Conservation (phyloP, 768 basidiomycete genomes). For the Tephrocybe sp. region DNA sequence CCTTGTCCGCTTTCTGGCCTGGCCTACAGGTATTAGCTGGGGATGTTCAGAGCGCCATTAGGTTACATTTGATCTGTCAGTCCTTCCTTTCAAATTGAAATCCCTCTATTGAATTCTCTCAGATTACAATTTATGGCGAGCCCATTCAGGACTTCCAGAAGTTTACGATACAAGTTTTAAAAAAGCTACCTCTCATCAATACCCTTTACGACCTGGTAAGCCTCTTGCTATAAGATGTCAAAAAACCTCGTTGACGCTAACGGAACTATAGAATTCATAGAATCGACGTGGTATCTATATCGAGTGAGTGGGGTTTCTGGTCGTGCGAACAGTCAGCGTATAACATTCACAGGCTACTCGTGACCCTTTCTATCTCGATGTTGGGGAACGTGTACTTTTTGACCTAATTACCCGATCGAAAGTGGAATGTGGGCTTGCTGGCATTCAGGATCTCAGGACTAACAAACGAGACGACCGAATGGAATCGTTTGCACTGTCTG, state of each 20-base stretch:
- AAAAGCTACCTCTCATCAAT: conserved; percentile 72
- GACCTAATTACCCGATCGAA: conserved; percentile 76
- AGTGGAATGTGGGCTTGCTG: conserved; percentile 84
- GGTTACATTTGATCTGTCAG: conserved; percentile 86
- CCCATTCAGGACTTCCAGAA: conserved; percentile 88
- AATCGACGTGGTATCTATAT: conserved; percentile 96
- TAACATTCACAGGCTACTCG: conserved; percentile 67
- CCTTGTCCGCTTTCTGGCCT: conserved; percentile 96
- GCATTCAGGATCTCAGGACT: conserved; percentile 75
- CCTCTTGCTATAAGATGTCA: too few relatives aligned
- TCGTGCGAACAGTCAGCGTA: background rate
- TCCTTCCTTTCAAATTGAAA: background rate
- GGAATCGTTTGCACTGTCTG: conserved; percentile 96
- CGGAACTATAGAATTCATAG: conserved; percentile 91
- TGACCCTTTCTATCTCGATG: conserved; percentile 90
- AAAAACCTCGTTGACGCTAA: too few relatives aligned
- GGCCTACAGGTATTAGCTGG: conserved; percentile 88
- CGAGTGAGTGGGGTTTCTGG: conserved; percentile 49
- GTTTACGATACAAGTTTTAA: conserved; percentile 82
- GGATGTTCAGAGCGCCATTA: conserved; percentile 87
- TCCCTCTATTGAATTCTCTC: background rate
- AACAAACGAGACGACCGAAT: conserved; percentile 89
- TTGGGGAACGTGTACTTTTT: conserved; percentile 80
- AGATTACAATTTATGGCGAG: conserved; percentile 95
- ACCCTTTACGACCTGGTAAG: conserved; percentile 76